Percentiles rank a stretch among this genome's conserved stretches.
These are phyloP conservation scores for Cryptococcus sp. DNA, from an alignment of 1,284 basidiomycete genomes.

Conservation along the genomic window DNA sequence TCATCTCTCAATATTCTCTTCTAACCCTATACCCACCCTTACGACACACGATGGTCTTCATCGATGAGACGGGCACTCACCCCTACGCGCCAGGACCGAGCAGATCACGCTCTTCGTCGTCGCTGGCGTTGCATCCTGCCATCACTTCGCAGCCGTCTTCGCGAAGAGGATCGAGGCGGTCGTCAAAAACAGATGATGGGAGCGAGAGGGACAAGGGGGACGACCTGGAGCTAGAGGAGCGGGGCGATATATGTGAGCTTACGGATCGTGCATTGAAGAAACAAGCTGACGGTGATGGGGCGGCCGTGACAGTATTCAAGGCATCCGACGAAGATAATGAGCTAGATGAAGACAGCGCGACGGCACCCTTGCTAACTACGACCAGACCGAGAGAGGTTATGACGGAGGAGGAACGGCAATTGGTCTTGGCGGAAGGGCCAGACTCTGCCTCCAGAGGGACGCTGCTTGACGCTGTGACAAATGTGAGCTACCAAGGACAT, in stretches of 20 bases:
- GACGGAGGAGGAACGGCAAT: constrained; percentile 23
- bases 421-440: constrained; percentile 30
- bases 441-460: constrained; percentile 34
- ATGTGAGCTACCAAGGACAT: constrained; percentile 28
- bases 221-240: background rate
- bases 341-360: constrained; percentile 26
- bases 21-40: too few species aligned
- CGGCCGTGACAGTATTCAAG: constrained; percentile 29
- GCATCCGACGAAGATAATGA: constrained; percentile 29
- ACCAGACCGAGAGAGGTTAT: constrained; percentile 7
- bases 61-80: background rate
- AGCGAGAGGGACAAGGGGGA: background rate
- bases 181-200: constrained; percentile 8
- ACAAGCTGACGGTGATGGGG: background rate
- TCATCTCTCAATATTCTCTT: background rate
- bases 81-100: constrained; percentile 1
- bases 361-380: constrained; percentile 23
- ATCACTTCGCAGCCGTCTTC: constrained; percentile 9
- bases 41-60: background rate
- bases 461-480: constrained; percentile 47
- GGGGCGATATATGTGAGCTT: constrained; percentile 10
- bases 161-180: constrained; percentile 8
- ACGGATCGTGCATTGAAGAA: background rate
- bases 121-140: background rate
- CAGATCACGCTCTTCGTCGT: background rate